Percentiles rank a stretch among this genome's conserved stretches.
phyloP scores from a whole-genome alignment of 2,329 filamentous ascomycete genomes.

The Leptodontidium sp. region DNA sequence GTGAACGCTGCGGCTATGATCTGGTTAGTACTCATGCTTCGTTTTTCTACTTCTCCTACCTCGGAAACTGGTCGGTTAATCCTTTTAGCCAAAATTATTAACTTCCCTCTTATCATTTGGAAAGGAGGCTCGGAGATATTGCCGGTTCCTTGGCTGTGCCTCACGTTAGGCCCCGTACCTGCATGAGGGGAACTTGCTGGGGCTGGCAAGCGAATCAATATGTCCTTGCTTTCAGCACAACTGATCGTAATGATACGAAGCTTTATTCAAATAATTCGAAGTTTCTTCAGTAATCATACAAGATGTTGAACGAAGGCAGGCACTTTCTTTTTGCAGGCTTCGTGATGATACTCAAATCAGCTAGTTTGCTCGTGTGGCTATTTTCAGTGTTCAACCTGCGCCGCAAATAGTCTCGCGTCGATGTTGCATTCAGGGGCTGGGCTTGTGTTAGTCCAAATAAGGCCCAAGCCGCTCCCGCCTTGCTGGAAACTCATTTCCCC shows the following conservation, averaged over 20 bases:
- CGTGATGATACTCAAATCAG: neutral
- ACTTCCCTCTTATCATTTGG: neutral
- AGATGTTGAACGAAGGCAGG: neutral
- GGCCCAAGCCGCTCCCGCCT: constrained; percentile 15
- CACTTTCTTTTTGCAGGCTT: neutral
- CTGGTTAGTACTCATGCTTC: neutral
- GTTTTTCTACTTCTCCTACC: neutral
- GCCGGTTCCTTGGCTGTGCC: neutral
- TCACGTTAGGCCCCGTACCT: neutral
- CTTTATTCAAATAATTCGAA: neutral
- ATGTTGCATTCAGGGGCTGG: constrained; percentile 12
- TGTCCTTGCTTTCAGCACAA: neutral
- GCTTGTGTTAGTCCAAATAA: constrained; percentile 14
- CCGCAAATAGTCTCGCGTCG: constrained; percentile 5
- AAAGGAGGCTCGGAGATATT: neutral
- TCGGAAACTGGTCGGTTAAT: too few relatives aligned
- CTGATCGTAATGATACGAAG: neutral
- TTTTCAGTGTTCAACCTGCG: constrained; percentile 4
- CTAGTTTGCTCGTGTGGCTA: constrained; percentile 3
- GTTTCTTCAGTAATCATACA: neutral
- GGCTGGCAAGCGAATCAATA: neutral
- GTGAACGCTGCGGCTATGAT: neutral
- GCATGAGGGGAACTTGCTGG: neutral
- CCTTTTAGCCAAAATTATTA: neutral
- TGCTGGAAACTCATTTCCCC: constrained; percentile 17